Evolutionary conservation across 352 stramenopile species (phyloP), one percentile per base, ranked within the genome.

Genomic region (Pythium oligandrum): DNA sequence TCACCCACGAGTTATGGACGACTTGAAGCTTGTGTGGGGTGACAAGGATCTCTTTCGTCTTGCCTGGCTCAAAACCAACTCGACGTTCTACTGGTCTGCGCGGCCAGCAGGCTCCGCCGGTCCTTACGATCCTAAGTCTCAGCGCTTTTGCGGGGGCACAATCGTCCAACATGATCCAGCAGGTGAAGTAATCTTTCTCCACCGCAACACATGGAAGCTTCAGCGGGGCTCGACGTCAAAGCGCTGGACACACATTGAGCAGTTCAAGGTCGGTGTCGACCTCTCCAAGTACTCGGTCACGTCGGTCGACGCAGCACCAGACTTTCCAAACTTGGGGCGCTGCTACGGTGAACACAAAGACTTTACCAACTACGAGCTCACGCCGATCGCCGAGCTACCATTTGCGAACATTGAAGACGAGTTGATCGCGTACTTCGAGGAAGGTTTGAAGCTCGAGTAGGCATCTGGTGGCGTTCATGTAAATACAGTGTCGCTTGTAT

Each of bases 121-220:
- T 34, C 32, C 33, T 6, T 17, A 48, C 3, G 17, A 52, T 39
- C n/a, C 9, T 5, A 49, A 47, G 38, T 36, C 10, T 12, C 12
- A 53, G 6, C 39, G 53, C 3, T 76, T 73, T 40, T 76, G 68
- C 40, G 68, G 68, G 10, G 40, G 64, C 17, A 76, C 62, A 17
- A 73, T 76, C 58, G 68, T 76, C 9, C 68, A 76, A 50, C 62
- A 76, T 49, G 68, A 76, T 45, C 59, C 63, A 5, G 44, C 53
- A 4, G 52, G 48, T 42, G 26, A 58, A 6, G 57, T 75, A 31
- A 8, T 73, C 4, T 68, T 68, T 35, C 51, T 68, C 10, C 55
- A 68, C 40, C 60, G 60, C 6, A 64, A 65, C 40, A 59, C 37
- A 30, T 8, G 39, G 38, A 48, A 48, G 40, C 50, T 56, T 5